These are phyloP conservation scores for Plasmodium inui DNA, from an alignment of 169 alveolate species.

Conservation along the genomic window DNA sequence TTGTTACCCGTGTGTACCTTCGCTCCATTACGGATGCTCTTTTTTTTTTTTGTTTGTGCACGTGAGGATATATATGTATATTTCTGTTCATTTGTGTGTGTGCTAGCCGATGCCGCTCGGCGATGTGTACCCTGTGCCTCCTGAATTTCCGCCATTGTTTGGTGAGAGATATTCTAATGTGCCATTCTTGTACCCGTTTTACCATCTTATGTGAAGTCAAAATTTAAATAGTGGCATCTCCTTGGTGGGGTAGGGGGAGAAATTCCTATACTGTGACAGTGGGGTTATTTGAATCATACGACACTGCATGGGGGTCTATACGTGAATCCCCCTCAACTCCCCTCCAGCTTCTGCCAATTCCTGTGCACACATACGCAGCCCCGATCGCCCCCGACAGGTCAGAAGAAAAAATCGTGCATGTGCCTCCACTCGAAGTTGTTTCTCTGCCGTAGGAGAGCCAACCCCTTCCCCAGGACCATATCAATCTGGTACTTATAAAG, in stretches of 20 bases:
- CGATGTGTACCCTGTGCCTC: background rate
- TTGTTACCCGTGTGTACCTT: background rate
- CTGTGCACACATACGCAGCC: background rate
- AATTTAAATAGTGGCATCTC: background rate
- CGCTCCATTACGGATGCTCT: background rate
- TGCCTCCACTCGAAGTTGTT: slow-evolving; percentile 56
- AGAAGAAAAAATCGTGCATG: slow-evolving; percentile 68
- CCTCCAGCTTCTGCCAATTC: background rate
- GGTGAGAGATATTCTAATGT: too few species aligned
- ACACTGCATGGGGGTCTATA: background rate
- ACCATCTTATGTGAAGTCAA: background rate
- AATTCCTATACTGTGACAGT: background rate
- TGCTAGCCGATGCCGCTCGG: background rate
- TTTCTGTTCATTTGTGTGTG: background rate
- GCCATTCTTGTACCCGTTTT: background rate
- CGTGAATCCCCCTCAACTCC: background rate
- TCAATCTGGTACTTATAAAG: slow-evolving; percentile 55
- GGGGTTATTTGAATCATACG: background rate
- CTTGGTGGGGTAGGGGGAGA: background rate
- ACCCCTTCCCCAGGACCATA: slow-evolving; percentile 56
- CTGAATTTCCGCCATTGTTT: background rate
- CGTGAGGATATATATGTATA: background rate
- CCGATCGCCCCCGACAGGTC: background rate
- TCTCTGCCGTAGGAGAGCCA: slow-evolving; percentile 58
- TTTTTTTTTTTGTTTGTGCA: background rate